phyloP scores from a whole-genome alignment of 1,139 yeast species.

The Ashbya aceris region DNA sequence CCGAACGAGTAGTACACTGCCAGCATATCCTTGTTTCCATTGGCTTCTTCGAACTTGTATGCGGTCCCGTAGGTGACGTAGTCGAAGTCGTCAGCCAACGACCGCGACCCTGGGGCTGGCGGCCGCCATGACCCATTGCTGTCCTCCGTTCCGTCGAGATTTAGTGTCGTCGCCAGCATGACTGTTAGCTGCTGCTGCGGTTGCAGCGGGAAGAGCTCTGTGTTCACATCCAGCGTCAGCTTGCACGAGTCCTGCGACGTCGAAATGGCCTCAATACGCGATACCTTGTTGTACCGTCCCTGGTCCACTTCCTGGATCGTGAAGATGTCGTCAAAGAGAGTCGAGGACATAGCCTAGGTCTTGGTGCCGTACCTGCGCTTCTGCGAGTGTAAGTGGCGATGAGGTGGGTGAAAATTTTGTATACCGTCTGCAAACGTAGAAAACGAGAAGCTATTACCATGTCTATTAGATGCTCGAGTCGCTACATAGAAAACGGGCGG shows the following conservation, averaged over 20 bases:
- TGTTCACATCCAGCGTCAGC: slow-evolving; percentile 83
- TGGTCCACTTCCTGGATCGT: slow-evolving; percentile 76
- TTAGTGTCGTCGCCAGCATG: slow-evolving; percentile 70
- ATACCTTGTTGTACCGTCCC: slow-evolving; percentile 87
- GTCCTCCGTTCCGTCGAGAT: slow-evolving; percentile 48
- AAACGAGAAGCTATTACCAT: too few relatives aligned
- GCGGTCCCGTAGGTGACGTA: slow-evolving; percentile 98
- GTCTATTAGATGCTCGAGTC: too few relatives aligned
- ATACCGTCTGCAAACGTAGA: too few relatives aligned
- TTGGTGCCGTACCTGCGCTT: too few relatives aligned
- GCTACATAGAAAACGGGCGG: background rate
- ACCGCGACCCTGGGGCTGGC: slow-evolving; percentile 72
- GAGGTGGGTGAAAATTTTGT: too few relatives aligned
- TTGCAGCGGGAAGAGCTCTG: slow-evolving; percentile 83
- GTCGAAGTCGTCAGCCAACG: slow-evolving; percentile 93
- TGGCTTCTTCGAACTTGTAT: slow-evolving; percentile 88
- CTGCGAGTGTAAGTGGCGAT: too few relatives aligned
- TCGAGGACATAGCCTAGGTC: slow-evolving; percentile 49
- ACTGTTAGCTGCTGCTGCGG: slow-evolving; percentile 77
- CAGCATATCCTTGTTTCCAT: slow-evolving; percentile 49
- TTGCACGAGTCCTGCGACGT: slow-evolving; percentile 77
- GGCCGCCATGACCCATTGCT: slow-evolving; percentile 67
- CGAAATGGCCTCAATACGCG: slow-evolving; percentile 82
- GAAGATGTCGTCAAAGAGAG: slow-evolving; percentile 90
- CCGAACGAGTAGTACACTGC: slow-evolving; percentile 94